Percentiles rank a stretch among this genome's conserved stretches.
phyloP scores from a whole-genome alignment of 2,329 filamentous ascomycete species.

The Colletotrichum tabaci region DNA sequence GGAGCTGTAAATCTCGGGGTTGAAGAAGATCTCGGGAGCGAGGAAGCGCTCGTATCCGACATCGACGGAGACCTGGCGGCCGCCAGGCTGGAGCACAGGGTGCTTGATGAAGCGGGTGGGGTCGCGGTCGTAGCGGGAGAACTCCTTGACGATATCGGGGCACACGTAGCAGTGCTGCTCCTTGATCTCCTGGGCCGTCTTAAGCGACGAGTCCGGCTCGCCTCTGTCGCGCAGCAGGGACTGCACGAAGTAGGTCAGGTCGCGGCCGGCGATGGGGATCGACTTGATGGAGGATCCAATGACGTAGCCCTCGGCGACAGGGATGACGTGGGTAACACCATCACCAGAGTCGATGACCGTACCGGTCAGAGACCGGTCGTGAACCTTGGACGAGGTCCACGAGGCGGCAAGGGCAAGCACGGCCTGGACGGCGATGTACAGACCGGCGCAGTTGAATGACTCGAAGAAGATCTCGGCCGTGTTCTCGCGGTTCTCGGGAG shows the following conservation, averaged over 20 bases:
- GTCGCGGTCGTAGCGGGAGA: constrained; percentile 93
- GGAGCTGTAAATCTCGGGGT: constrained; percentile 99
- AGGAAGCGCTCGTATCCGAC: constrained; percentile 98
- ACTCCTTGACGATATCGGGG: constrained; percentile 99
- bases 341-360: constrained; percentile 99
- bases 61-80: constrained; percentile 87
- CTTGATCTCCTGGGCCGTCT: constrained; percentile 98
- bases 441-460: constrained; percentile 98
- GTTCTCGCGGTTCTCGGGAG: constrained; percentile 98
- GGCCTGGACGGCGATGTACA: constrained; percentile 98
- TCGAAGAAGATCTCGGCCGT: constrained; percentile 99
- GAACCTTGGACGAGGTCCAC: constrained; percentile 98
- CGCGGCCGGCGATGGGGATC: constrained; percentile 96
- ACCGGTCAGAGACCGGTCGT: constrained; percentile 94
- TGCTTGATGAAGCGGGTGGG: constrained; percentile 93
- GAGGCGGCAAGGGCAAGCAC: constrained; percentile 96
- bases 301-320: constrained; percentile 97
- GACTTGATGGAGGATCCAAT: constrained; percentile 99
- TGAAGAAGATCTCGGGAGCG: constrained; percentile 99
- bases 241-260: constrained; percentile 99
- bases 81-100: constrained; percentile 87
- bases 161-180: constrained; percentile 99
- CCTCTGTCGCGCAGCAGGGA: constrained; percentile 95
- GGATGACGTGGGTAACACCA: constrained; percentile 98
- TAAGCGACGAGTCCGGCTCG: constrained; percentile 95